These are phyloP conservation scores for Boletus vinaceobasis DNA, from an alignment of 768 basidiomycete genomes.

Conservation along the genomic window DNA sequence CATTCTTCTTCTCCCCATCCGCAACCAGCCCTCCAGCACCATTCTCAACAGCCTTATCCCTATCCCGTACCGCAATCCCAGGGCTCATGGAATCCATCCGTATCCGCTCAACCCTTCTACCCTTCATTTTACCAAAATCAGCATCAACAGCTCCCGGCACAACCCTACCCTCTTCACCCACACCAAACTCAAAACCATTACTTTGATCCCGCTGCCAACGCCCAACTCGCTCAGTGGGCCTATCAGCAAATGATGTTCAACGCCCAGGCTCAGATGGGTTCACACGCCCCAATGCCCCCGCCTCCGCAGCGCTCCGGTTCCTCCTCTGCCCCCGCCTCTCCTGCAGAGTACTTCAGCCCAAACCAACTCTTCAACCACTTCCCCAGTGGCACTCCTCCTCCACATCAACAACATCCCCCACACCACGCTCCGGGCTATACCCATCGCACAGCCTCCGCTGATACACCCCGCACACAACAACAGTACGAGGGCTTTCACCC, in stretches of 20 bases:
- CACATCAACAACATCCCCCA: conserved; percentile 42
- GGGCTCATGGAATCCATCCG: conserved; percentile 66
- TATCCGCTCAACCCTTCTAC: conserved; percentile 69
- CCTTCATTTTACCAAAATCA: conserved; percentile 75
- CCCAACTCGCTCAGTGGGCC: conserved; percentile 81
- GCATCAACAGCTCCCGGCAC: conserved; percentile 51
- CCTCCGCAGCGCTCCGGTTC: conserved; percentile 38
- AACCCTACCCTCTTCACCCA: conserved; percentile 45
- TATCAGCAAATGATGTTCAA: conserved; percentile 91
- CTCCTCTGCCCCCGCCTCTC: conserved; percentile 36
- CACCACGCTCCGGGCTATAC: conserved; percentile 34
- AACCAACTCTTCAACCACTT: conserved; percentile 63
- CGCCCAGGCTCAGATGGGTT: conserved; percentile 45
- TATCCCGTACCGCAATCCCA: conserved; percentile 71
- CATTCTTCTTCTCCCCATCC: conserved; percentile 31
- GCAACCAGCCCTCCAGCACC: conserved; percentile 22
- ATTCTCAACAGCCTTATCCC: conserved; percentile 46
- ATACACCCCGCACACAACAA: conserved; percentile 19
- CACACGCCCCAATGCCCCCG: conserved; percentile 26
- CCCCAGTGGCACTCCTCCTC: conserved; percentile 68
- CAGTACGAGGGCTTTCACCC: conserved; percentile 68
- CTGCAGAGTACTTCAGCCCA: conserved; percentile 57
- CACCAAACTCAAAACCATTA: conserved; percentile 52
- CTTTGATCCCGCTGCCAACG: conserved; percentile 72
- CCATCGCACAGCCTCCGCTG: conserved; percentile 37